phyloP scores from a whole-genome alignment of 192 early-diverging fungal species.

The Mortierella alpina region DNA sequence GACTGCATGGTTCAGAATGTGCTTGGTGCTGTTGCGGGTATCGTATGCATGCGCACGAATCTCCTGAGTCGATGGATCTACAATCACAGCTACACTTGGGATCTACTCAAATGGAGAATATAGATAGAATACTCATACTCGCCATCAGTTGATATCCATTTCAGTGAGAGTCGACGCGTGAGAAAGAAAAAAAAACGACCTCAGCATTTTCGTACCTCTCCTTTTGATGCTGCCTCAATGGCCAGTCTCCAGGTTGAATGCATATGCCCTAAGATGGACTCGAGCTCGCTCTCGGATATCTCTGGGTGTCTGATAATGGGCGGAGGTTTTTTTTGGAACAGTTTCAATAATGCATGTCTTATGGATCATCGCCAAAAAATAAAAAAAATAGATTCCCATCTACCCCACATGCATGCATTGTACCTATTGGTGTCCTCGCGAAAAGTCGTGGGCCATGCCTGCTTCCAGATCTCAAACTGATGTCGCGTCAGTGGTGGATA shows the following conservation, averaged over 20 bases:
- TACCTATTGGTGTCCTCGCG: constrained; percentile 64
- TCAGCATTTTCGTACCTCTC: constrained; percentile 37
- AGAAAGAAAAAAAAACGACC: neutral
- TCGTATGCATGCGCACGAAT: constrained; percentile 63
- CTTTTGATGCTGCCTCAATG: constrained; percentile 32
- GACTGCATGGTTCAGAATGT: constrained; percentile 83
- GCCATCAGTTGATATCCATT: no score
- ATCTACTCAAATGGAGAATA: constrained; percentile 14
- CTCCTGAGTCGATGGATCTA: constrained; percentile 62
- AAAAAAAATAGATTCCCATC: neutral
- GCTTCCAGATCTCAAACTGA: constrained; percentile 85
- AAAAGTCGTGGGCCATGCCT: constrained; percentile 85
- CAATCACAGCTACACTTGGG: constrained; percentile 61
- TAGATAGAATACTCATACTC: neutral
- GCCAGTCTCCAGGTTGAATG: constrained; percentile 27
- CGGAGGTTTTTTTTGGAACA: neutral
- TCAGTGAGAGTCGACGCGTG: neutral
- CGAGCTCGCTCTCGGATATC: constrained; percentile 54
- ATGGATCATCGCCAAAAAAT: neutral
- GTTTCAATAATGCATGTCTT: neutral
- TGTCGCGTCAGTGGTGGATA: constrained; percentile 71
- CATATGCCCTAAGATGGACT: constrained; percentile 55
- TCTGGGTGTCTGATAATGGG: constrained; percentile 44
- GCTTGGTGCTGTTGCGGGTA: constrained; percentile 53
- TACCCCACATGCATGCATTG: no score